These are phyloP conservation scores for Tetracentron sinense DNA, from an alignment of 164 flowering plant genomes.

Conservation along the genomic window DNA sequence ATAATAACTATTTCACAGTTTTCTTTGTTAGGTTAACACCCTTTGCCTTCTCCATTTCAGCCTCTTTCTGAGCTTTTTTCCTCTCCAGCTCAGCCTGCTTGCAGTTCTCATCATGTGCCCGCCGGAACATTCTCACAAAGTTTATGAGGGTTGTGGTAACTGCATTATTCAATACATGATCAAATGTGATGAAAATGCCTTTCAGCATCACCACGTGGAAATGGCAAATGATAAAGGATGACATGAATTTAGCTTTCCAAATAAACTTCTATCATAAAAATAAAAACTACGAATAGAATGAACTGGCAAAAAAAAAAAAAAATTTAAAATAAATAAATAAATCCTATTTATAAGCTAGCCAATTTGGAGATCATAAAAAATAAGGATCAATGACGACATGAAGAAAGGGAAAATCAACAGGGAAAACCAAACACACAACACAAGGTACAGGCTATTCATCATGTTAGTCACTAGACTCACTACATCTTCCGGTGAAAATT, in stretches of 20 bases:
- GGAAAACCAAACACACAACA: too few relatives aligned
- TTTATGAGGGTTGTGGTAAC: constrained; percentile 74
- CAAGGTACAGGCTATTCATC: too few relatives aligned
- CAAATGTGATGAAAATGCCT: background rate
- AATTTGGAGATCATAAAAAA: too few relatives aligned
- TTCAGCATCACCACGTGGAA: background rate
- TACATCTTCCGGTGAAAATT: too few relatives aligned
- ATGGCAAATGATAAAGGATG: background rate
- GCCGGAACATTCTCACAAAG: constrained; percentile 77
- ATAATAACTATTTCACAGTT: constrained; percentile 28
- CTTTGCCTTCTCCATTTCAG: constrained; percentile 79
- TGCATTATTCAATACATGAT: constrained; percentile 33
- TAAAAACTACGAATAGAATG: too few relatives aligned
- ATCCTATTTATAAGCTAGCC: too few relatives aligned
- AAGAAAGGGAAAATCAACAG: too few relatives aligned
- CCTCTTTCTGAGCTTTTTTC: constrained; percentile 88
- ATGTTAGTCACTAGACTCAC: too few relatives aligned
- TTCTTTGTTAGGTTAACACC: constrained; percentile 47
- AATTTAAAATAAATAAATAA: too few relatives aligned
- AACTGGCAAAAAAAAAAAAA: too few relatives aligned
- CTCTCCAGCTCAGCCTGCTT: constrained; percentile 88
- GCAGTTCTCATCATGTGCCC: constrained; percentile 83
- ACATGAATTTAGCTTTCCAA: background rate
- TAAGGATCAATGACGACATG: too few relatives aligned
- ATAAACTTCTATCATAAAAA: too few relatives aligned